Evolutionary conservation across 805 yeast species (phyloP), one percentile per base, ranked within the genome.

Genomic region (Candida germanica): DNA sequence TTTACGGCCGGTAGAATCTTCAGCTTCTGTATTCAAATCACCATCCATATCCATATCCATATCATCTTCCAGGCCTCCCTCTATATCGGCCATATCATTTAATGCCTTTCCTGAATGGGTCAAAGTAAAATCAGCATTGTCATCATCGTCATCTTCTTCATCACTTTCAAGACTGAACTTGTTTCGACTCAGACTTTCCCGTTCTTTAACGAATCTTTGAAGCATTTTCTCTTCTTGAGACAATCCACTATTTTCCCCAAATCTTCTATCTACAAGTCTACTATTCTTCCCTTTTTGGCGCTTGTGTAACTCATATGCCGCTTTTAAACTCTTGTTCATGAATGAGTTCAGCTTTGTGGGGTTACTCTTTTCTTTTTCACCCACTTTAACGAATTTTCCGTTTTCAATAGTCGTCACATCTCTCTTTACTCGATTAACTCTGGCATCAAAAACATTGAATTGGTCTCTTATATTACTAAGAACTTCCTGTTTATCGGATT

Each of bases 161-260:
- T 89, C 75, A 53, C 85, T 83, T 50, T 78, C 91, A 43, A 85
- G 52, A 6, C 69, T 55, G 42, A 64, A 67, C 14, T 53, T 57
- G 20, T 79, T 75, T 27, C 71, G 65, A n/a, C 77, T 64, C 40
- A 74, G 73, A 12, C 72, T 51, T 57, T 87, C 94, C 55, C 85
- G 74, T 65, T 91, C 98, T 38, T 82, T 78, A 3, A 96, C 86
- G 66, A 87, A 93, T 66, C 98, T 80, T 54, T 84, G 96, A 62
- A 93, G 75, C 96, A 88, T 88, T 59, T 84, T 87, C 48, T 93
- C 96, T 59, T 93, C 98, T 9, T 80, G 80, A n/a, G 83, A 75
- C 68, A 93, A 53, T 31, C 68, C 59, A 58, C 87, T 82, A 45
- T 76, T 75, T 54, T 93, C 98, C 56, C 98, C 99, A 59, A 93